Conservation (phyloP, 140 eudicot genomes). For the Flaveria floridana region DNA sequence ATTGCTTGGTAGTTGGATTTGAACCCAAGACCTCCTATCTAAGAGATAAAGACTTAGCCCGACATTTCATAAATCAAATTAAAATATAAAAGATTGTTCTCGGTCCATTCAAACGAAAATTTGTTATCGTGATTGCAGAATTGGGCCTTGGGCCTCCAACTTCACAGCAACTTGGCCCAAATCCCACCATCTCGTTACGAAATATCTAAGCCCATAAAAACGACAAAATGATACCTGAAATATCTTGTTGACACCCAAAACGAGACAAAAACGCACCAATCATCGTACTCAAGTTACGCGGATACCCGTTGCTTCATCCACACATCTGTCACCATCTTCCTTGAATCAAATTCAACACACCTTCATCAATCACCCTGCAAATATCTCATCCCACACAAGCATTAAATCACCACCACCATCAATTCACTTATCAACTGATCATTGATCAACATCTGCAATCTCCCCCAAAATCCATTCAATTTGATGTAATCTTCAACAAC, state of each 20-base stretch:
- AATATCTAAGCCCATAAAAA: background rate
- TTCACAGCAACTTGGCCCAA: too few relatives aligned
- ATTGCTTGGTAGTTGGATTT: too few relatives aligned
- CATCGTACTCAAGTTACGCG: conserved; percentile 26
- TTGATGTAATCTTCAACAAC: background rate
- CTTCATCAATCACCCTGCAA: background rate
- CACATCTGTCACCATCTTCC: conserved; percentile 28
- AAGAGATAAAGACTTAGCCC: too few relatives aligned
- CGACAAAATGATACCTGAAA: conserved; percentile 6
- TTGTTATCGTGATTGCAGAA: too few relatives aligned
- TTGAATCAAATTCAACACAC: background rate
- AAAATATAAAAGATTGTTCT: too few relatives aligned
- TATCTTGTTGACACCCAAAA: background rate
- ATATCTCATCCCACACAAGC: background rate
- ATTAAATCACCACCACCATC: background rate
- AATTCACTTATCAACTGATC: background rate
- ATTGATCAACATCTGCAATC: too few relatives aligned
- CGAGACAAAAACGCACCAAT: conserved; percentile 18
- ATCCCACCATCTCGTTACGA: background rate
- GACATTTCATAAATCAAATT: too few relatives aligned
- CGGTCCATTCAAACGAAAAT: too few relatives aligned
- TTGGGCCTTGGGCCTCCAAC: too few relatives aligned
- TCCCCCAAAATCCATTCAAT: background rate
- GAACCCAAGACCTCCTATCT: too few relatives aligned
- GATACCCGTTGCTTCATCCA: conserved; percentile 30